Evolutionary conservation across 2,329 filamentous ascomycete genomes (phyloP).

Genomic region (Phialocephala sp.): DNA sequence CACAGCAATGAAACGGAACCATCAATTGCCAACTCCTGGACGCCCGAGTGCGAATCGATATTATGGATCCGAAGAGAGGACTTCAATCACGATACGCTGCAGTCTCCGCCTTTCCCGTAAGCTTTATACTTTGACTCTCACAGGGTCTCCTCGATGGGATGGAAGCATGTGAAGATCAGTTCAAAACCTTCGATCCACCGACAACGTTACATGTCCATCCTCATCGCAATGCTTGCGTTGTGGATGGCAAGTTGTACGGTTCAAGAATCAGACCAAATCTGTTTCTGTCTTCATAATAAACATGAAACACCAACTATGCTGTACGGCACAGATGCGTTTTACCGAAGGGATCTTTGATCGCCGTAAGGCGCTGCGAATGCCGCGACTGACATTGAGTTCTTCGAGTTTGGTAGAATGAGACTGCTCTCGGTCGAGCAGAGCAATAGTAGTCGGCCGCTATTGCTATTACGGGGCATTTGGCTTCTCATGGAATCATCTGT

Average conservation of each 20-base stretch:
- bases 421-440: not conserved
- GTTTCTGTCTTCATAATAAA: not conserved
- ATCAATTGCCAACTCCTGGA: not conserved
- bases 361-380: not conserved
- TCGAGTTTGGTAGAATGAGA: not conserved
- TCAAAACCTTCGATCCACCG: not conserved
- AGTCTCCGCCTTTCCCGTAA: not conserved
- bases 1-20: conserved; percentile 4
- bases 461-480: not conserved
- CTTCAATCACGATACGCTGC: no score
- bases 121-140: not conserved
- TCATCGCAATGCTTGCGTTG: not conserved
- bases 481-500: not conserved
- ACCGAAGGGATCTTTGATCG: not conserved
- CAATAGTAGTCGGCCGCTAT: not conserved
- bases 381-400: not conserved
- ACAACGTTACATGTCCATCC: not conserved
- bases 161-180: not conserved
- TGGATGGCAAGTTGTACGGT: not conserved
- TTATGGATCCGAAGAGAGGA: not conserved
- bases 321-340: not conserved
- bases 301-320: not conserved
- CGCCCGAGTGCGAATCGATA: not conserved
- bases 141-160: not conserved
- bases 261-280: not conserved